These are phyloP conservation scores for Thermochaetoides thermophila DNA, from an alignment of 495 filamentous ascomycete species.

Conservation along the genomic window DNA sequence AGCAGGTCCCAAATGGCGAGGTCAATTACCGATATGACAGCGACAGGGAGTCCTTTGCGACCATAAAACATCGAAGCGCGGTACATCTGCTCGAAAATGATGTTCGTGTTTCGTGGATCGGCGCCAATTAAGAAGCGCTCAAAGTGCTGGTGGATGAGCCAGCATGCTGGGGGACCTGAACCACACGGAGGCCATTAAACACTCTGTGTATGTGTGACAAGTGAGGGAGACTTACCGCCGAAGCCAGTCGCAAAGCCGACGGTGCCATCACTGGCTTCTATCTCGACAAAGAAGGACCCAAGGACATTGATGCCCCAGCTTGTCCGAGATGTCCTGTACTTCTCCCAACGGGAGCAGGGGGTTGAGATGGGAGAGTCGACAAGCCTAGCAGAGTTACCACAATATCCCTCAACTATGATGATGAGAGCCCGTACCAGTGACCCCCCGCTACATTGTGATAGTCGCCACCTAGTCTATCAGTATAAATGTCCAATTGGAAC, in stretches of 20 bases:
- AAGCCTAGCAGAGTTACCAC: slow-evolving; percentile 37
- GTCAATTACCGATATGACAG: slow-evolving; percentile 87
- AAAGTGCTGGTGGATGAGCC: slow-evolving; percentile 84
- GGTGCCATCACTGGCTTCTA: slow-evolving; percentile 75
- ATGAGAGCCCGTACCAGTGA: slow-evolving; percentile 48
- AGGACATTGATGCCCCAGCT: slow-evolving; percentile 94
- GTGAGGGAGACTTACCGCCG: slow-evolving; percentile 41
- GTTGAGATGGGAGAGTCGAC: slow-evolving; percentile 84
- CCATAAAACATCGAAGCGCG: slow-evolving; percentile 90
- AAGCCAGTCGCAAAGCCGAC: slow-evolving; percentile 90
- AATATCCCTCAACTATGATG: background rate
- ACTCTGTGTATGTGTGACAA: background rate
- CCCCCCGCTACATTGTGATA: slow-evolving; percentile 93
- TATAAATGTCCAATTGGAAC: too few species aligned
- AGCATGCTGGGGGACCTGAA: slow-evolving; percentile 74
- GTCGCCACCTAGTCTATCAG: slow-evolving; percentile 43
- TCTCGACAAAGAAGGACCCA: slow-evolving; percentile 85
- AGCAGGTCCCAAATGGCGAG: slow-evolving; percentile 82
- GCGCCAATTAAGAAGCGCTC: slow-evolving; percentile 77
- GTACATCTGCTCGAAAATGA: slow-evolving; percentile 92
- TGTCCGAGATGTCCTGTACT: slow-evolving; percentile 74
- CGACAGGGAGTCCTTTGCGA: slow-evolving; percentile 75
- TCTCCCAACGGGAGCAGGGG: slow-evolving; percentile 75
- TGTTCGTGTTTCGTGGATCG: slow-evolving; percentile 77
- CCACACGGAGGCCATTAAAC: slow-evolving; percentile 4